Evolutionary conservation across 345 rosid genomes (phyloP).

Genomic region (Triadica sebifera): DNA sequence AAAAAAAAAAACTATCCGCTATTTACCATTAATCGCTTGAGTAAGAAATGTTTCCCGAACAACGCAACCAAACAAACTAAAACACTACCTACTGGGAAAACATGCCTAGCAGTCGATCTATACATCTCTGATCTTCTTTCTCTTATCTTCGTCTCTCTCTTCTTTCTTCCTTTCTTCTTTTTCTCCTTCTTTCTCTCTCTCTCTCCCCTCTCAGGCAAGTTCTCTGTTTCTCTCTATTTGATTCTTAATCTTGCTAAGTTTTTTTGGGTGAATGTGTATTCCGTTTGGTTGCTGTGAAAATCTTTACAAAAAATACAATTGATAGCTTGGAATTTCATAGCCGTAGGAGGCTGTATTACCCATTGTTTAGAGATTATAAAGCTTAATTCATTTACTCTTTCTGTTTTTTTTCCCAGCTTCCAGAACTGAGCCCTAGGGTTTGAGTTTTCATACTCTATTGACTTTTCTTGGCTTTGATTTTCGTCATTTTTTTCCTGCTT

Average conservation of each 20-base stretch:
- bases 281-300: conserved; percentile 3
- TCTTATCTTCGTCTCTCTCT: not conserved
- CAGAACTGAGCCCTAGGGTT: conserved; percentile 8
- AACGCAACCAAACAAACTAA: too few species aligned
- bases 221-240: not conserved
- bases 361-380: not conserved
- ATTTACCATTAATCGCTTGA: too few species aligned
- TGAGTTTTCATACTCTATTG: not conserved
- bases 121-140: not conserved
- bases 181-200: not conserved
- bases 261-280: not conserved
- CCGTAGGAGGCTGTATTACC: not conserved
- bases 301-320: not conserved
- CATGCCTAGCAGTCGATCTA: conserved; percentile 13
- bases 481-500: too few species aligned
- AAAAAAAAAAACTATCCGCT: too few species aligned
- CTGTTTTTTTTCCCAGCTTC: not conserved
- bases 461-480: not conserved
- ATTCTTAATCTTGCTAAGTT: not conserved
- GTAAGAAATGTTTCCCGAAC: too few species aligned
- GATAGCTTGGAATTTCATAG: not conserved
- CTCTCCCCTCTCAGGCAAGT: conserved; percentile 13
- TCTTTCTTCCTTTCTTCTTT: too few species aligned
- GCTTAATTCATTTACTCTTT: not conserved
- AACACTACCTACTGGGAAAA: not conserved